phyloP scores from a whole-genome alignment of 768 basidiomycete species.

The Pulveroboletus ravenelii region DNA sequence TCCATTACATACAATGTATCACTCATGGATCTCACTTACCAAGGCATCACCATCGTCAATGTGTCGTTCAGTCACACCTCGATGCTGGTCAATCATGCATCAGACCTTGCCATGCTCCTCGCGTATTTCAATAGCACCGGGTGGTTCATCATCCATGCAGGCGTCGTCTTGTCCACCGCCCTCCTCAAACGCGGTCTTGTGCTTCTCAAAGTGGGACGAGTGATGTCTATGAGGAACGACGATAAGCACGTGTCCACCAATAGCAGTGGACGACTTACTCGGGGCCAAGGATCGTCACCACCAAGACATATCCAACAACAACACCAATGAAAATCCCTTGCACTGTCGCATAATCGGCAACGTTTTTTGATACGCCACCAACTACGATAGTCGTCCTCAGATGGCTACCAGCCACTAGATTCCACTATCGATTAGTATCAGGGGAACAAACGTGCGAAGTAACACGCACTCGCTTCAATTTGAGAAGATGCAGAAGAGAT shows the following conservation, averaged over 20 bases:
- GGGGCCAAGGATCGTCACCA: conserved; percentile 75
- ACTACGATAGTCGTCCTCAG: conserved; percentile 46
- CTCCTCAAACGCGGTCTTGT: conserved; percentile 73
- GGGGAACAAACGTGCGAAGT: neutral
- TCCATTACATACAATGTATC: too few relatives aligned
- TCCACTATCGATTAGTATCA: neutral
- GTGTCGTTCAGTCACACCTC: neutral
- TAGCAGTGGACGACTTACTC: conserved; percentile 43
- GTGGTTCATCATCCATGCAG: conserved; percentile 21
- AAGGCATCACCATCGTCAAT: neutral
- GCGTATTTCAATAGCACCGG: neutral
- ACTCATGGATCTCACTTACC: too few relatives aligned
- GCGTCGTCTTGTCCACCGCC: conserved; percentile 59
- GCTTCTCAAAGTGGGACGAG: conserved; percentile 78
- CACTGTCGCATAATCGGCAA: conserved; percentile 68
- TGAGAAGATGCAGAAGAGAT: conserved; percentile 71
- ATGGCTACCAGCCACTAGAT: conserved; percentile 52
- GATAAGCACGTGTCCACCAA: neutral
- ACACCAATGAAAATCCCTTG: conserved; percentile 88
- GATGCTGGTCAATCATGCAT: conserved; percentile 7
- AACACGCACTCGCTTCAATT: conserved; percentile 26
- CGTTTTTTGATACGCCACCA: conserved; percentile 36
- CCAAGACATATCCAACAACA: conserved; percentile 70
- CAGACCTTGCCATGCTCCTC: conserved; percentile 20
- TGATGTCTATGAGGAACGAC: conserved; percentile 46